Percentiles rank a stretch among this genome's conserved stretches.
Evolutionary conservation across 2,329 filamentous ascomycete species (phyloP).

Genomic region (Sporothrix globosa): DNA sequence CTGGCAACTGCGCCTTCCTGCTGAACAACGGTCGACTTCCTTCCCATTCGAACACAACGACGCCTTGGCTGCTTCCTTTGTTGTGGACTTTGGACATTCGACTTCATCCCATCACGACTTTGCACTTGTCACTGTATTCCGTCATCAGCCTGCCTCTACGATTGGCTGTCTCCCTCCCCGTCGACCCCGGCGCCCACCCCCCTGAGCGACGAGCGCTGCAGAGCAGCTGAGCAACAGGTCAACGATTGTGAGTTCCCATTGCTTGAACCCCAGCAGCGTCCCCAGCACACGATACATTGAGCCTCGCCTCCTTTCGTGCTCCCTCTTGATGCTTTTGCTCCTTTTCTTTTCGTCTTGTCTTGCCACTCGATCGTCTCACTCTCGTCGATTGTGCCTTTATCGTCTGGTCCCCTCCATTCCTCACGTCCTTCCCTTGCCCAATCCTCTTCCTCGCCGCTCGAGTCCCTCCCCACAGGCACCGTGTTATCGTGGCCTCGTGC

Average conservation of each 20-base stretch:
- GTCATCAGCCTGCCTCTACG: neutral
- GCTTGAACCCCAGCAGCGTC: neutral
- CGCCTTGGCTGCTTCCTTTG: constrained; percentile 2
- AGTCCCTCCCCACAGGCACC: neutral
- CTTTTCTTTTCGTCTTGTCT: neutral
- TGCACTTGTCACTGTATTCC: neutral
- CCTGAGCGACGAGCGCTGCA: constrained; percentile 14
- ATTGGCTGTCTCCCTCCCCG: neutral
- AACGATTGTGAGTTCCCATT: neutral
- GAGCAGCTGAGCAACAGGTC: constrained; percentile 7
- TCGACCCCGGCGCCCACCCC: neutral
- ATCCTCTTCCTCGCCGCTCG: neutral
- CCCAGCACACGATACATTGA: neutral
- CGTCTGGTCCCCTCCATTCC: constrained; percentile 22
- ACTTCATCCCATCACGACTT: neutral
- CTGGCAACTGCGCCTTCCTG: constrained; percentile 18
- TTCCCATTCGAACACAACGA: constrained; percentile 20
- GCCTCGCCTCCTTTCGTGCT: neutral
- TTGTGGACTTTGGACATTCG: neutral
- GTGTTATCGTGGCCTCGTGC: constrained; percentile 24
- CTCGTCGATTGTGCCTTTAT: neutral
- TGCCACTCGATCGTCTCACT: neutral
- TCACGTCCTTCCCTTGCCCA: neutral
- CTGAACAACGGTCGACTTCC: neutral
- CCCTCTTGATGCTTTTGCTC: too few relatives aligned